Conservation (phyloP, 345 rosid species). For the Pistacia vera region DNA sequence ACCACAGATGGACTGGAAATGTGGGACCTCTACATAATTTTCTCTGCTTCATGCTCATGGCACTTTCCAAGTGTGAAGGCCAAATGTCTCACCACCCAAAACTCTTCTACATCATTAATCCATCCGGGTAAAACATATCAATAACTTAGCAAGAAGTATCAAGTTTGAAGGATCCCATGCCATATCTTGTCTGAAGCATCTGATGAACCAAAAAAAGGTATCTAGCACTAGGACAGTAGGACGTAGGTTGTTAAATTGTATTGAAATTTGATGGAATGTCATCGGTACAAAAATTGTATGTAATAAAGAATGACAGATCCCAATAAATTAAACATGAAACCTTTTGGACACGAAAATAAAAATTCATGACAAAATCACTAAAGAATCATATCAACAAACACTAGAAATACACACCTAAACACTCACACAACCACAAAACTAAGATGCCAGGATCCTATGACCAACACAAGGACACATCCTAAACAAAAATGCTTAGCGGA, state of each 20-base stretch:
- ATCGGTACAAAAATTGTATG: slow-evolving; percentile 33
- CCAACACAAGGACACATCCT: slow-evolving; percentile 13
- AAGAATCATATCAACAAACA: slow-evolving; percentile 31
- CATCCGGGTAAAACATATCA: too few relatives aligned
- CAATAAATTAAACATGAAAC: slow-evolving; percentile 29
- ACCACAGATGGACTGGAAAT: neutral
- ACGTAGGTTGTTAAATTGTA: slow-evolving; percentile 24
- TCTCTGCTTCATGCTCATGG: neutral
- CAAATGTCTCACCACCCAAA: neutral
- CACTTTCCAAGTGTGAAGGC: neutral
- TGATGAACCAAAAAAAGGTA: neutral
- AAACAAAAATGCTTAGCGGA: slow-evolving; percentile 20
- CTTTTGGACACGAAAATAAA: slow-evolving; percentile 1
- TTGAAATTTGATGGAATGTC: slow-evolving; percentile 35
- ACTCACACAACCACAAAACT: slow-evolving; percentile 38
- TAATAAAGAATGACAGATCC: slow-evolving; percentile 49
- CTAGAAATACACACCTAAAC: slow-evolving; percentile 40
- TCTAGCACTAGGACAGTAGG: neutral
- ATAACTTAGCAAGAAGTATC: too few relatives aligned
- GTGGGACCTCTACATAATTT: neutral
- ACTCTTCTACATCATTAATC: too few relatives aligned
- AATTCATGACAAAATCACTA: slow-evolving; percentile 33
- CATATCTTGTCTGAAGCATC: neutral
- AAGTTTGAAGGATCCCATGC: too few relatives aligned
- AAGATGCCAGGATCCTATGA: slow-evolving; percentile 20